phyloP scores from a whole-genome alignment of 768 basidiomycete genomes.

The Lentinus tigrinus region DNA sequence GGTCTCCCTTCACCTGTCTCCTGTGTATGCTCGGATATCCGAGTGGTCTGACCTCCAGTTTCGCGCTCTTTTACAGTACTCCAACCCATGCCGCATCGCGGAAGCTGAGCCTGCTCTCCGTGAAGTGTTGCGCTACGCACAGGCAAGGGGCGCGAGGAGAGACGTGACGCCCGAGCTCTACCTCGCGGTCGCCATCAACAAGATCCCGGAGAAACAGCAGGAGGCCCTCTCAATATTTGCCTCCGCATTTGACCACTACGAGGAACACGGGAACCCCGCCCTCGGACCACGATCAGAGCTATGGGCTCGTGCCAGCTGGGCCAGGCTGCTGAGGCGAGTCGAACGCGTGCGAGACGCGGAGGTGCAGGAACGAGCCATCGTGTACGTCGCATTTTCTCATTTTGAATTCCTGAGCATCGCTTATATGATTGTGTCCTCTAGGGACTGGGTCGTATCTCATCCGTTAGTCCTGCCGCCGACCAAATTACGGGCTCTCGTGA shows the following conservation, averaged over 20 bases:
- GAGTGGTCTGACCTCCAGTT: slow-evolving; percentile 2
- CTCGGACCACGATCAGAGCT: slow-evolving; percentile 15
- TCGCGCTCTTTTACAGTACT: slow-evolving; percentile 12
- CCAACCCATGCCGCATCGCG: slow-evolving; percentile 15
- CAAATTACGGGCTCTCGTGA: slow-evolving; percentile 7
- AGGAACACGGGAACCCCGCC: background rate
- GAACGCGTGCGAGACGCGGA: slow-evolving; percentile 6
- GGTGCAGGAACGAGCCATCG: slow-evolving; percentile 8
- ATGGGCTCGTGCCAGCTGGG: slow-evolving; percentile 18
- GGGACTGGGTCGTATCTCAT: slow-evolving; percentile 13
- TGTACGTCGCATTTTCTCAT: background rate
- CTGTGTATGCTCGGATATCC: background rate
- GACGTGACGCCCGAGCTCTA: slow-evolving; percentile 17
- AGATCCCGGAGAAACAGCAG: slow-evolving; percentile 3
- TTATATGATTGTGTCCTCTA: background rate
- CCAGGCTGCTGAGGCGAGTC: slow-evolving; percentile 6
- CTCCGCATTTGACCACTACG: slow-evolving; percentile 4
- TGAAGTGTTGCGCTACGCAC: slow-evolving; percentile 15
- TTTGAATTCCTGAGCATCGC: background rate
- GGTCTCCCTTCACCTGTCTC: background rate
- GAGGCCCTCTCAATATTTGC: slow-evolving; percentile 11
- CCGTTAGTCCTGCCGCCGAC: slow-evolving; percentile 3
- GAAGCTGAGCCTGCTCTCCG: slow-evolving; percentile 21
- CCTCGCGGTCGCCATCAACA: slow-evolving; percentile 22
- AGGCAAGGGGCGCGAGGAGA: slow-evolving; percentile 10